Evolutionary conservation across 2,329 filamentous ascomycete species (phyloP).

Genomic region (Neonectria faginata): DNA sequence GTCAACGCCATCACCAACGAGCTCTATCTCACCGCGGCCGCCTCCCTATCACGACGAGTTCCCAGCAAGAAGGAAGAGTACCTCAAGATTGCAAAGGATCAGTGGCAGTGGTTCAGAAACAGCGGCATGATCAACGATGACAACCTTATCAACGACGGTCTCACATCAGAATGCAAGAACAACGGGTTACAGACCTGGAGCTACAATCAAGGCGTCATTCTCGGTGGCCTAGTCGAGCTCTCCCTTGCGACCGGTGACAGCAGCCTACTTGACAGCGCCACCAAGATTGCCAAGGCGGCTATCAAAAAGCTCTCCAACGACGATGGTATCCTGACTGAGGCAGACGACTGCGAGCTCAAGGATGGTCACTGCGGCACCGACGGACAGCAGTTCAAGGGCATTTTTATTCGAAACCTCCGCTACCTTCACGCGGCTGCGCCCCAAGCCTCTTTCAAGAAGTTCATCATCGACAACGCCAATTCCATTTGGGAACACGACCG

Average conservation of each 20-base stretch:
- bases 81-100: conserved; percentile 60
- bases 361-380: conserved; percentile 58
- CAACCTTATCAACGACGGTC: conserved; percentile 66
- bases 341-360: conserved; percentile 50
- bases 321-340: conserved; percentile 59
- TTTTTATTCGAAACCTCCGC: conserved; percentile 74
- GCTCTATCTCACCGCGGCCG: conserved; percentile 65
- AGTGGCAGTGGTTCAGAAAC: conserved; percentile 65
- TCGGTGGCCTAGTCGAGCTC: conserved; percentile 67
- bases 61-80: conserved; percentile 53
- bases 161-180: conserved; percentile 62
- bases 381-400: conserved; percentile 77
- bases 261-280: conserved; percentile 56
- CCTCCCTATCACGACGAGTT: conserved; percentile 64
- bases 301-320: conserved; percentile 58
- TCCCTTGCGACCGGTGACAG: conserved; percentile 57
- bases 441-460: conserved; percentile 61
- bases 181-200: conserved; percentile 63
- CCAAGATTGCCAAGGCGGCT: conserved; percentile 64
- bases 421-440: conserved; percentile 66
- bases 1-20: conserved; percentile 70
- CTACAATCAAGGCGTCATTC: conserved; percentile 70
- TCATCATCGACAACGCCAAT: conserved; percentile 72
- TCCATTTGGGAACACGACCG: conserved; percentile 73
- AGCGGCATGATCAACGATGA: conserved; percentile 65